Percentiles rank a stretch among this genome's conserved stretches.
phyloP scores from a whole-genome alignment of 1,139 yeast species.

The Kurtzmaniella quercitrusa region DNA sequence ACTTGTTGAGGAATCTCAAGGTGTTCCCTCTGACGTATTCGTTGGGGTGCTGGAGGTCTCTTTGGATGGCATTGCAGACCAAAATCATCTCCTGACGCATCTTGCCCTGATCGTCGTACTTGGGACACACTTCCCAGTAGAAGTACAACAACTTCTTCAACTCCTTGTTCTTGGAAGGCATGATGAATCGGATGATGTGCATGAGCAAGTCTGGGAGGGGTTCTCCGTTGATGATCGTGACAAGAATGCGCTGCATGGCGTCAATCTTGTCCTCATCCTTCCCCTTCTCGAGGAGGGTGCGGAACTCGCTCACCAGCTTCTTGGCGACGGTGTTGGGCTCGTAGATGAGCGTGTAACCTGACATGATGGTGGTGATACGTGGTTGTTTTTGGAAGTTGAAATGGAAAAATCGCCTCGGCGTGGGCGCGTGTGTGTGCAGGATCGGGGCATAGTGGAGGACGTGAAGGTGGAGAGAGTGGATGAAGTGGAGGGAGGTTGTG shows the following conservation, averaged over 20 bases:
- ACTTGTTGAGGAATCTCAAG: conserved; percentile 81
- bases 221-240: conserved; percentile 89
- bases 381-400: conserved; percentile 1
- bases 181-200: conserved; percentile 95
- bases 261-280: conserved; percentile 83
- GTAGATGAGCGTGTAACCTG: conserved; percentile 69
- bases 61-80: conserved; percentile 96
- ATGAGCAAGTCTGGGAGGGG: conserved; percentile 91
- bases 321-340: conserved; percentile 72
- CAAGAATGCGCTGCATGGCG: conserved; percentile 84
- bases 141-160: conserved; percentile 89
- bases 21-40: conserved; percentile 96
- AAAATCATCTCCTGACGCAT: conserved; percentile 98
- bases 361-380: conserved; percentile 4
- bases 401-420: not conserved
- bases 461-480: not conserved
- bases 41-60: conserved; percentile 96
- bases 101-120: conserved; percentile 81
- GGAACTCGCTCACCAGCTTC: conserved; percentile 73
- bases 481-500: not conserved
- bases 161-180: conserved; percentile 92
- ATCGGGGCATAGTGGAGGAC: not conserved
- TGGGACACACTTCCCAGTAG: conserved; percentile 98
- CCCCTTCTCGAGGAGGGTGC: conserved; percentile 79
- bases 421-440: not conserved